Evolutionary conservation across 163 green algal genomes (phyloP), one percentile per base, ranked within the genome.

Genomic region (Smithsoniella earleae): DNA sequence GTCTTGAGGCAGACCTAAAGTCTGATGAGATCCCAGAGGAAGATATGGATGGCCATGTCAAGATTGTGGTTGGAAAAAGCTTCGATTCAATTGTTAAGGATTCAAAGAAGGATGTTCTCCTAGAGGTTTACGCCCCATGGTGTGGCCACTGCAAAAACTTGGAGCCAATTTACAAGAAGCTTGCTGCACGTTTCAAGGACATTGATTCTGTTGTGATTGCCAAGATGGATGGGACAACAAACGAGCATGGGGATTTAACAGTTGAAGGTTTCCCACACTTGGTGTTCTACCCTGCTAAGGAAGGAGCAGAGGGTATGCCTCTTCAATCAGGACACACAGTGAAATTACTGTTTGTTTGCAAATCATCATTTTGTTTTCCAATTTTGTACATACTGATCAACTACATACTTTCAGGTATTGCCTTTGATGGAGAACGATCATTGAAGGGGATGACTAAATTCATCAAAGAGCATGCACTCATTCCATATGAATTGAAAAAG

Each of bases 151-250:
- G 86, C 85, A 89, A 92, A 83, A 44, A 74, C 66, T 79, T 90
- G 36, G 82, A 84, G 31, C 86, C 86, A 27, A 83, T 85, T 27
- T 92, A 92, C 82, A 83, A 85, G 77, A 89, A 92, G 82, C 82
- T 92, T 66, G 86, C 80, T 66, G 88, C 89, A 81, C 78, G 84
- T 30, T 90, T 90, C 66, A 83, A 82, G 62, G 46, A 79, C 55
- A 74, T 89, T 3, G 80, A 85, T 74, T 84, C 55, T 46, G 83
- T 92, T 18, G 81, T 88, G 2, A 88, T 92, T 46, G 86, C 86
- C 76, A 92, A 92, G 85, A 88, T 92, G 84, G 86, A 92, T 62
- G 86, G 83, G 74, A 89, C 83, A 36, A 81, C 85, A 65, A 92
- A 92, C 76, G 86, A 91, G 83, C 84, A 90, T 65, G 49, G 77